Conservation (phyloP, 257 asterid species). For the Salvia miltiorrhiza region DNA sequence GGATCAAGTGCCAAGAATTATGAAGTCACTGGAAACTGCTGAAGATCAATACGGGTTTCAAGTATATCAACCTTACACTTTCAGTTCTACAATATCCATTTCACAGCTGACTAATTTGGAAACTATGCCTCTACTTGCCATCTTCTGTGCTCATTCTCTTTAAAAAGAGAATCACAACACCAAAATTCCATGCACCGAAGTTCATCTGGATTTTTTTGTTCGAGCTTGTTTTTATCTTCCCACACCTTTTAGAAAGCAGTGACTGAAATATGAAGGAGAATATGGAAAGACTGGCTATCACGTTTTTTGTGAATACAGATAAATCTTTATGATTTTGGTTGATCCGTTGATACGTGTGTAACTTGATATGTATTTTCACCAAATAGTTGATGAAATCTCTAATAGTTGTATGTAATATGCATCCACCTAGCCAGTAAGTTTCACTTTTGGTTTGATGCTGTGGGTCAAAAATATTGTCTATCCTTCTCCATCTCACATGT, state of each 20-base stretch:
- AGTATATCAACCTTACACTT: neutral
- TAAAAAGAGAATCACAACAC: neutral
- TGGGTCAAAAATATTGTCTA: neutral
- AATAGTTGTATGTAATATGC: neutral
- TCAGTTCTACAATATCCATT: neutral
- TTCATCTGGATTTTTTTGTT: neutral
- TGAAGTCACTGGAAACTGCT: neutral
- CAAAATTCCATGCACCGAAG: neutral
- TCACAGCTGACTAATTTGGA: neutral
- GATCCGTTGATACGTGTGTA: neutral
- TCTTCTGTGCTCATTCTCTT: neutral
- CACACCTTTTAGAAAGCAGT: neutral
- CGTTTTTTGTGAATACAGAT: neutral
- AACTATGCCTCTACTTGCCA: neutral
- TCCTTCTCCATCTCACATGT: neutral
- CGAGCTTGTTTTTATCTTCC: slow-evolving; percentile 7
- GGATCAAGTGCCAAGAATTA: neutral
- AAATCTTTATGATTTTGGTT: neutral
- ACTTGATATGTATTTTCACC: neutral
- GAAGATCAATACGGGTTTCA: neutral
- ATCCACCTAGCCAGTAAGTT: neutral
- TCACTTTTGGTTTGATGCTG: neutral
- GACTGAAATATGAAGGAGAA: neutral
- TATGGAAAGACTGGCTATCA: neutral
- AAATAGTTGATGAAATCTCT: neutral